Conservation (phyloP, 2,329 filamentous ascomycete genomes). For the Raffaelea deltoideospora region DNA sequence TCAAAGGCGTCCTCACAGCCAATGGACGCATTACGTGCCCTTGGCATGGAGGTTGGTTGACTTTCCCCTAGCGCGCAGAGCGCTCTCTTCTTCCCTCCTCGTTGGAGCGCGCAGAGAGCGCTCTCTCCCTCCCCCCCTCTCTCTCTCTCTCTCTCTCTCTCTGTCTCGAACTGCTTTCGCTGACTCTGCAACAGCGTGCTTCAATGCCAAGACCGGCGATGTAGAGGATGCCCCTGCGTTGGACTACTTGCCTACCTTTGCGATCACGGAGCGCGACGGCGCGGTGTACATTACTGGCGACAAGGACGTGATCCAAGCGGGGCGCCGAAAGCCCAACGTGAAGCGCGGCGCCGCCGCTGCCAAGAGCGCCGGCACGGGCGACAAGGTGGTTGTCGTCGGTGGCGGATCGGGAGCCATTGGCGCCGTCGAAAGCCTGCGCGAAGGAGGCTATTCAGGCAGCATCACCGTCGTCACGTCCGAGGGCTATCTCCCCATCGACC, state of each 20-base stretch:
- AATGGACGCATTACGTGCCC: conserved; percentile 81
- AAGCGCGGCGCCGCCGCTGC: conserved; percentile 48
- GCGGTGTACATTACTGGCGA: conserved; percentile 74
- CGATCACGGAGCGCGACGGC: conserved; percentile 65
- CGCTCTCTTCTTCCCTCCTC: background rate
- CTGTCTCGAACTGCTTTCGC: background rate
- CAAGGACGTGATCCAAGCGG: conserved; percentile 61
- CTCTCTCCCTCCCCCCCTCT: background rate
- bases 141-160: background rate
- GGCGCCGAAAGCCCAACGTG: conserved; percentile 57
- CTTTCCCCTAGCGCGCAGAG: background rate
- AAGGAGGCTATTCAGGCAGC: conserved; percentile 61
- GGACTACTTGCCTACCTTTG: conserved; percentile 72
- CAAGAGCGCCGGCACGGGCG: conserved; percentile 27
- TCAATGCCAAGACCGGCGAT: conserved; percentile 76
- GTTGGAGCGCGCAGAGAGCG: too few relatives aligned
- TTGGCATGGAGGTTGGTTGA: conserved; percentile 73
- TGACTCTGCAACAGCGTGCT: conserved; percentile 40
- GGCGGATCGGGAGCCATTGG: conserved; percentile 77
- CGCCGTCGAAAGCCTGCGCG: conserved; percentile 66
- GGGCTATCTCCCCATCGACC: conserved; percentile 76
- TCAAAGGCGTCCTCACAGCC: conserved; percentile 68
- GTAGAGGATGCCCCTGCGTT: conserved; percentile 90
- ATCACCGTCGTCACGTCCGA: conserved; percentile 78
- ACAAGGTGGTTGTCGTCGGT: conserved; percentile 73